phyloP scores from a whole-genome alignment of 225 moss, liverwort and hornwort species.

The Rhytidiadelphus loreus region DNA sequence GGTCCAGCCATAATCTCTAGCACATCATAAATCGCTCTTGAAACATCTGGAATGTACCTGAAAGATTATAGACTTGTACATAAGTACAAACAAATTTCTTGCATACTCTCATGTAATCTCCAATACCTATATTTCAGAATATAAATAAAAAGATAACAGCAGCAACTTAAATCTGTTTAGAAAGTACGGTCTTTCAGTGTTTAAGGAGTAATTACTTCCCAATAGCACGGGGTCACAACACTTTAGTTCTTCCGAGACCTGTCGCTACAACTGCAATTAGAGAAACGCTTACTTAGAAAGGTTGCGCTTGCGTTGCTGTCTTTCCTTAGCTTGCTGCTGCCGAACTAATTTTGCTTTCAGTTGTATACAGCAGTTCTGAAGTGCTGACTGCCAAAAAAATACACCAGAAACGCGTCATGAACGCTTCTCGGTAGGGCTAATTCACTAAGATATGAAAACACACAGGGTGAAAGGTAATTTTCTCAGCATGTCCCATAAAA shows the following conservation, averaged over 20 bases:
- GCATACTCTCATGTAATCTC: neutral
- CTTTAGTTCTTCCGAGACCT: neutral
- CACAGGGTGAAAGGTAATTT: neutral
- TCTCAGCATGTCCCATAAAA: neutral
- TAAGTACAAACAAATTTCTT: neutral
- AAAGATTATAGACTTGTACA: neutral
- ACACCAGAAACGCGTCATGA: neutral
- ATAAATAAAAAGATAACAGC: neutral
- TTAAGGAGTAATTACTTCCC: neutral
- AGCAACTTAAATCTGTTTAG: neutral
- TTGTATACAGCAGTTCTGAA: constrained; percentile 95
- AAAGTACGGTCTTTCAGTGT: neutral
- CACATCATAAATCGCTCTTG: constrained; percentile 80
- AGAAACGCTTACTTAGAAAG: constrained; percentile 60
- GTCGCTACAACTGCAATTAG: neutral
- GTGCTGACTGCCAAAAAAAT: constrained; percentile 55
- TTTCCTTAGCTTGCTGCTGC: constrained; percentile 92
- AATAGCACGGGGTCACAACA: neutral
- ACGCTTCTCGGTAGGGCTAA: neutral
- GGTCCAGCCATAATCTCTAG: constrained; percentile 61
- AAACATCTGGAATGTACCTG: constrained; percentile 99
- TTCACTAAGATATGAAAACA: neutral
- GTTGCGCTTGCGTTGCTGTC: constrained; percentile 87
- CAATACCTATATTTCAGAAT: neutral
- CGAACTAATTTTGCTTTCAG: constrained; percentile 88